Base-by-base conservation (phyloP, 2,329 filamentous ascomycete species). In the Aureobasidium namibiae region DNA sequence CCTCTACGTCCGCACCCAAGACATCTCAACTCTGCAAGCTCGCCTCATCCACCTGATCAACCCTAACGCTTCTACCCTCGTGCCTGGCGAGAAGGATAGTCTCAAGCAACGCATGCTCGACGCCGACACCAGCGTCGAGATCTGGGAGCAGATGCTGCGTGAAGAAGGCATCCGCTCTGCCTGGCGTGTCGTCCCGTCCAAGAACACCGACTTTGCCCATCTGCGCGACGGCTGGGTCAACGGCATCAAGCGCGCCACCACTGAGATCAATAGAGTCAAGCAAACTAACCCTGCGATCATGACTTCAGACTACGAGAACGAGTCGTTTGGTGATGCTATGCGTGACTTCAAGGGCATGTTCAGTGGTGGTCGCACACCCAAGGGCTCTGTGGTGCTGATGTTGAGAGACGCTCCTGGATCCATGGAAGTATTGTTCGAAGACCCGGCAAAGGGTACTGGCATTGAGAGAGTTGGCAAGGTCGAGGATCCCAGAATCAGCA, bases 161-260 rank as follows among this genome's bases (percentile, higher is more conserved):
- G 77, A 85, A 0, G 79, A 83, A 18, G 81, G 84, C 0, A 83
- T 92, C n/a, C 80, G 90, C 58, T 92, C 86, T 26, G 82, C 86
- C 0, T 85, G 95, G 75, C 83, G 92, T 46, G 87, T 99, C 63
- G 85, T 92, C 2, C 94, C 94, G 0, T 91, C 90, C n/a, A 82
- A 90, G 38, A 91, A 95, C 73, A 99, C 94, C 18, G 92, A 97
- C 73, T 97, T 96, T 73, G 84, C 87, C 64, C 94, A 99, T 72
- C 74, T 99, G 63, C 84, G 92, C 41, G 94, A 99, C 69, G 94
- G 89, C 1, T 95, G 92, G 77, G 89, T 96, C 61, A 83, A 91
- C 6, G 88, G 89, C 23, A 87, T 99, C 63, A 88, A 89, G 57
- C 86, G 83, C 9, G 84, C 88, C 34, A 86, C 87, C 2, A 80